Base-by-base conservation (phyloP, 1,284 basidiomycete genomes). In the Ceratobasidium theobromae region DNA sequence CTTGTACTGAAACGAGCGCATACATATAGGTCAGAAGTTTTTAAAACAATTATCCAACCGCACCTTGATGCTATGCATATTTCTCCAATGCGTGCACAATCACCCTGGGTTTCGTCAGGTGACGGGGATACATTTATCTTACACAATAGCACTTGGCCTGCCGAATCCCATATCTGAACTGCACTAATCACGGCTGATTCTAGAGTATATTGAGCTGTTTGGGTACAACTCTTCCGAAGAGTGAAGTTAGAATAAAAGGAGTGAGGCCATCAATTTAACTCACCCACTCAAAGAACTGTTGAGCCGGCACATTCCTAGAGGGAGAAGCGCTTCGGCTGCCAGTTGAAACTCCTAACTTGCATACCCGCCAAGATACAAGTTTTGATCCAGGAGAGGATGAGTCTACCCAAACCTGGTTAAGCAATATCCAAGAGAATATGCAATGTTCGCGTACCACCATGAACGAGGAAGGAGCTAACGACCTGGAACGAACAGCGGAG, bases 401-500 rank as follows among this genome's bases (percentile, higher is more conserved):
- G 8, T 51, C 57, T 62, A n/a, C 9, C 21, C 1, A 3, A 28
- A 23, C 21, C 4, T 6, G 32, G 21, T 21, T 48, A 28, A 35
- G 23, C 18, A 33, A 3, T 35, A 38, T 30, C 16, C 21, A 30
- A 32, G 28, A 4, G 21, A 4, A 25, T 4, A 12, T 35, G 1
- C 8, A 48, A 49, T 1, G 25, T 23, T 25, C 28, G 25, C 45
- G 18, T 51, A 62, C 57, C 46, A 3, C 3, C 41, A 12, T 38
- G 45, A n/a, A 18, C 46, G 21, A 62, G n/a, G 33, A 62, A 62
- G 28, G 57, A 48, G 4, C 46, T 46, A 21, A 62, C 57, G 4
- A 62, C 57, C 41, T 62, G 57, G n/a, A 51, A 62, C 21, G 57
- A 62, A 33, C 57, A 62, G n/a, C 28, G 33, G 28, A 62, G 8